Evolutionary conservation across 139 green algal genomes (phyloP).

Genomic region (Trebouxia sp.): DNA sequence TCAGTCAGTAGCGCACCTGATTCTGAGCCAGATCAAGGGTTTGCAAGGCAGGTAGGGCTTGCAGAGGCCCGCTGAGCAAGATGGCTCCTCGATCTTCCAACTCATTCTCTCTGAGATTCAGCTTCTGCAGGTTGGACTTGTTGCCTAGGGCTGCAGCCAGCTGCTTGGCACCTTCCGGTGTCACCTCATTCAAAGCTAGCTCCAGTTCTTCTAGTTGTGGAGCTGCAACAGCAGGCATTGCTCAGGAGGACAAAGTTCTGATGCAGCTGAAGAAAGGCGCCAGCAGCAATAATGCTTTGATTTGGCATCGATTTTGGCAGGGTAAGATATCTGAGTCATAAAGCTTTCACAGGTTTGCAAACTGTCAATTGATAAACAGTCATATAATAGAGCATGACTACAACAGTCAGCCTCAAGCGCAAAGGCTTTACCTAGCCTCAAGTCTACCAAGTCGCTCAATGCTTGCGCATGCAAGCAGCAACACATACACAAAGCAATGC

Average conservation of each 20-base stretch:
- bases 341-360: no score
- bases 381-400: no score
- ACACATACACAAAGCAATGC: no score
- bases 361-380: no score
- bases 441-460: no score
- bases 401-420: no score
- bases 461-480: no score
- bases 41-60: conserved; percentile 29
- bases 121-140: conserved; percentile 52
- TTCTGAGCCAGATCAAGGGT: conserved; percentile 69
- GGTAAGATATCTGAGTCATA: no score
- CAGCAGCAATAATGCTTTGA: no score
- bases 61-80: conserved; percentile 43
- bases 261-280: background rate
- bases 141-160: conserved; percentile 56
- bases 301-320: no score
- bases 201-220: conserved; percentile 68
- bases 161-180: conserved; percentile 45
- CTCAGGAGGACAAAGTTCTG: conserved; percentile 44
- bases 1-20: conserved; percentile 44
- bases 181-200: conserved; percentile 85
- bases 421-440: no score
- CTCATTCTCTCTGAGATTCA: conserved; percentile 91
- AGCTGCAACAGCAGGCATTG: background rate
- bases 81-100: conserved; percentile 77